These are phyloP conservation scores for Terfezia boudieri DNA, from an alignment of 495 filamentous ascomycete genomes.

Conservation along the genomic window DNA sequence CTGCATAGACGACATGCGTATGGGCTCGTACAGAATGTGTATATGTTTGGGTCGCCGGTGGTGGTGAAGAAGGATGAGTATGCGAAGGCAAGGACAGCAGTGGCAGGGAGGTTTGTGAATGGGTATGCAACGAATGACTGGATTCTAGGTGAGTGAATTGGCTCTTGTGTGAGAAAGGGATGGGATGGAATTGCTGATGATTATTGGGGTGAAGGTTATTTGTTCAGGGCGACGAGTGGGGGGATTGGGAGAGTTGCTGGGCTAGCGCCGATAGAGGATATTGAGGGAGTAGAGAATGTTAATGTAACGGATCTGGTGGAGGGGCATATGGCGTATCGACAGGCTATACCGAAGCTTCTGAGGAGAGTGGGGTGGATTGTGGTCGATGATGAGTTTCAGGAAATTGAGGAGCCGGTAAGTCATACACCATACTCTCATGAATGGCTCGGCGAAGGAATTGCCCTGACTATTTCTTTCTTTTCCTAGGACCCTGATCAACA, in stretches of 20 bases:
- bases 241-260: constrained; percentile 82
- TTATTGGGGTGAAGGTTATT: constrained; percentile 32
- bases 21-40: constrained; percentile 86
- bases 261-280: constrained; percentile 53
- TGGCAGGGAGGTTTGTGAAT: constrained; percentile 81
- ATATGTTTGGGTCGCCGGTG: constrained; percentile 76
- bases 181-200: background rate
- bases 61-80: constrained; percentile 90
- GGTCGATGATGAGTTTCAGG: constrained; percentile 77
- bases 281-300: constrained; percentile 71
- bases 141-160: constrained; percentile 40
- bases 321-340: constrained; percentile 92
- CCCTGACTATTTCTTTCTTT: too few relatives aligned
- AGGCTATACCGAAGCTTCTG: constrained; percentile 70
- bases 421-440: background rate
- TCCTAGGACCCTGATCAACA: constrained; percentile 67
- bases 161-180: background rate
- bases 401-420: constrained; percentile 66
- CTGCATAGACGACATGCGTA: constrained; percentile 70
- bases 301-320: constrained; percentile 69
- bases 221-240: constrained; percentile 84
- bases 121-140: constrained; percentile 89
- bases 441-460: too few relatives aligned
- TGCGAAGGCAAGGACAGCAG: constrained; percentile 51
- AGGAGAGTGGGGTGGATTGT: constrained; percentile 74